These are phyloP conservation scores for Tulasnella sp. DNA, from an alignment of 768 basidiomycete genomes.

Conservation along the genomic window DNA sequence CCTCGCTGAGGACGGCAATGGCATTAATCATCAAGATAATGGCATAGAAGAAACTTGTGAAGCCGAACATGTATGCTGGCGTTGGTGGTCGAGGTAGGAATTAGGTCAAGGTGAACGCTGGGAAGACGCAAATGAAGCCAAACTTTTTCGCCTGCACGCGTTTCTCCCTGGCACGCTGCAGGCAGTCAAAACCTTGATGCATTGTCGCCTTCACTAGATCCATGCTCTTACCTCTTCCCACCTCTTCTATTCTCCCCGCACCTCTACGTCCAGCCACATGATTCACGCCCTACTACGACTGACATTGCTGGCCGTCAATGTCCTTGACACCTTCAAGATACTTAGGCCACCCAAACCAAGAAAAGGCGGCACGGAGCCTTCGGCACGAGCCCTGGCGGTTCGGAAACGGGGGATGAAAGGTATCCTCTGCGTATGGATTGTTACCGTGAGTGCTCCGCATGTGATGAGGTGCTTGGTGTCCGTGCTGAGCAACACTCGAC, in stretches of 20 bases:
- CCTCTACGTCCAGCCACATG: constrained; percentile 5
- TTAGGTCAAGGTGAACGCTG: constrained; percentile 6
- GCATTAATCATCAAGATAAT: constrained; percentile 87
- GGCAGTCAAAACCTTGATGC: constrained; percentile 7
- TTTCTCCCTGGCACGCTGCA: background rate
- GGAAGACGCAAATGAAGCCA: background rate
- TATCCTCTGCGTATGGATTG: constrained; percentile 75
- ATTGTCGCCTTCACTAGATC: background rate
- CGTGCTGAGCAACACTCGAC: constrained; percentile 17
- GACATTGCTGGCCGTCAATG: constrained; percentile 68
- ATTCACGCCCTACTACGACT: constrained; percentile 47
- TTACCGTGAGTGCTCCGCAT: constrained; percentile 54
- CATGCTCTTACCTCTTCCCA: constrained; percentile 10
- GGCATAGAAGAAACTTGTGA: constrained; percentile 66
- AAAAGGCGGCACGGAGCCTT: constrained; percentile 49
- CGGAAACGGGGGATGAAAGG: constrained; percentile 85
- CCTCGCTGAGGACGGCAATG: constrained; percentile 91
- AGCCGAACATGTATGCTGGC: constrained; percentile 31
- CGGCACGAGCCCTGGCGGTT: constrained; percentile 62
- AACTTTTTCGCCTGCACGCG: constrained; percentile 15
- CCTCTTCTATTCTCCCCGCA: background rate
- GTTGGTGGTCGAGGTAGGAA: constrained; percentile 27
- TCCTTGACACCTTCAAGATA: constrained; percentile 82
- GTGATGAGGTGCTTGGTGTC: constrained; percentile 15
- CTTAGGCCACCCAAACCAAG: constrained; percentile 58